These are phyloP conservation scores for Lactuca sativa DNA, from an alignment of 129 eudicot species.

Conservation along the genomic window DNA sequence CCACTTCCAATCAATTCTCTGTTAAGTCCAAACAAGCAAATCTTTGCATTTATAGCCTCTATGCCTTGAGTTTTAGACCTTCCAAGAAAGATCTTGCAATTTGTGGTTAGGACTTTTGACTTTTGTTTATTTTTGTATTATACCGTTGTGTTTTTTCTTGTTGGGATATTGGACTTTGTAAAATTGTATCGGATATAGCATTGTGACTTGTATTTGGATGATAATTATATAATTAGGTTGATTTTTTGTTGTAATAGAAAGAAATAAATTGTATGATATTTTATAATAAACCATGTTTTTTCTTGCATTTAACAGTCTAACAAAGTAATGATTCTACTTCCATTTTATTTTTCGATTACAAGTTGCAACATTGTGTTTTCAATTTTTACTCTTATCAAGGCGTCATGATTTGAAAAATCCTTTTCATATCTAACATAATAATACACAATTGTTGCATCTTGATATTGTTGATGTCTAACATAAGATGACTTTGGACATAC, in stretches of 20 bases:
- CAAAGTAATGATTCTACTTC: conserved; percentile 7
- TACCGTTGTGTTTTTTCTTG: background rate
- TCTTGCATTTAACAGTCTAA: no score
- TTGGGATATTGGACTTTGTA: background rate
- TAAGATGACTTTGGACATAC: background rate
- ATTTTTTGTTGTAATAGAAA: no score
- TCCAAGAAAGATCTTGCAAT: conserved; percentile 46
- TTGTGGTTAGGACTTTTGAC: conserved; percentile 37
- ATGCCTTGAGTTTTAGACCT: conserved; percentile 72
- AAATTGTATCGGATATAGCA: no score
- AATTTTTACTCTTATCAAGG: no score
- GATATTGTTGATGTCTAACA: conserved; percentile 1
- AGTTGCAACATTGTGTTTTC: background rate
- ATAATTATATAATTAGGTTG: no score
- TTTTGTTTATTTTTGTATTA: no score
- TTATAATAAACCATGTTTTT: no score
- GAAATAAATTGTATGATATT: no score
- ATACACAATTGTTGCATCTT: no score
- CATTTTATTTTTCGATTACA: background rate
- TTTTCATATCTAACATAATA: no score
- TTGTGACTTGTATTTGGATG: no score
- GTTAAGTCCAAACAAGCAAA: conserved; percentile 66
- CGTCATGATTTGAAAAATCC: no score
- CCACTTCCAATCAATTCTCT: conserved; percentile 67
- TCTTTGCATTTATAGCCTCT: conserved; percentile 70